Evolutionary conservation across 2,329 filamentous ascomycete genomes (phyloP), one percentile per base, ranked within the genome.

Genomic region (Hymenoscyphus salicellus): DNA sequence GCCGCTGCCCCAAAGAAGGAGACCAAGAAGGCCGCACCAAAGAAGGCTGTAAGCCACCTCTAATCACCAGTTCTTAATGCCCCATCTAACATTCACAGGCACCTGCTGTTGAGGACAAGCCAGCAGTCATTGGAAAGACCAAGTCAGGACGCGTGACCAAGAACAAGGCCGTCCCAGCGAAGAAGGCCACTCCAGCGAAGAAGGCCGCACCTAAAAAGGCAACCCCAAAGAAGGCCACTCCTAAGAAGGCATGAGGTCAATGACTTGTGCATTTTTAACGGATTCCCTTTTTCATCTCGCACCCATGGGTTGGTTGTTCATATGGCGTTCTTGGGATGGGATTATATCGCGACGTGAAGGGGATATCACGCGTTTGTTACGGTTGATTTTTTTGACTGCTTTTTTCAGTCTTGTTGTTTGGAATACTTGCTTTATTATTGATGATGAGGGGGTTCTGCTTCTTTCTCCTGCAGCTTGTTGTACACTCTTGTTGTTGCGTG

Each of bases 71-170:
- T 14, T 2, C 11, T 10, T 23, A 20, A 16, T 33, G 20, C 14
- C 3, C 3, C 33, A 41, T 60, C 68, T 72, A 71, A 72, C 69
- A 32, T 71, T 30, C 70, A 41, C 70, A 87, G 84, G 86, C 86
- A 30, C 86, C 87, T 64, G 88, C 88, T 69, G 81, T 89, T 59
- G 83, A 85, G 65, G 85, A 89, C 65, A 83, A 86, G 75, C 81
- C 84, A 66, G 83, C 85, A 71, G 83, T 88, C 38, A 78, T 89
- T 41, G 81, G 83, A 74, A 90, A 88, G 82, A 91, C 89, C 76
- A 90, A 90, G 82, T 89, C 87, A 46, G 89, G 89, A 55, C 87
- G 89, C 67, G 86, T 90, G 70, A 88, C 85, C 74, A 91, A 90
- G 58, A 75, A 90, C 70, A 88, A 84, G 73, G 88, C 89, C 4